Conservation (phyloP, 2,329 filamentous ascomycete species). For the Diplodia corticola region DNA sequence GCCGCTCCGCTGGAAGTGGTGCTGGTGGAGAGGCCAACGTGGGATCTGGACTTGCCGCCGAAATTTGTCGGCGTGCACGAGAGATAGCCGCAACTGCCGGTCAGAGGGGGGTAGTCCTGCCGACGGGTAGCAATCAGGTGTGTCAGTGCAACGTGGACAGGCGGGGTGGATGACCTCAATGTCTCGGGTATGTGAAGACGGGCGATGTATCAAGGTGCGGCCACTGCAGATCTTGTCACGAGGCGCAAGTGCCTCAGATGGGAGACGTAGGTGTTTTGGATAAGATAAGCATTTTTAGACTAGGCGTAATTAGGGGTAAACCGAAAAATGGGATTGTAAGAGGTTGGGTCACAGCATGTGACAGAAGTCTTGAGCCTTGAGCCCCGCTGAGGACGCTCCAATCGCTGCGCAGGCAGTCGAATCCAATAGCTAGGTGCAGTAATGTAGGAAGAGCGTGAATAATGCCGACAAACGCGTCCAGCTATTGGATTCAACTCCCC, state of each 20-base stretch:
- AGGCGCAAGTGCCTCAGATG: constrained; percentile 9
- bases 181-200: constrained; percentile 6
- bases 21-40: constrained; percentile 81
- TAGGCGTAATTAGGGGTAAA: constrained; percentile 3
- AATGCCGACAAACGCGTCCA: too few species aligned
- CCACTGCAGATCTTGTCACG: constrained; percentile 15
- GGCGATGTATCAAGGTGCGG: constrained; percentile 13
- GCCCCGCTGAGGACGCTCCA: too few species aligned
- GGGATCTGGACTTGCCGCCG: constrained; percentile 76
- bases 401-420: too few species aligned
- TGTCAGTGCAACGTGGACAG: not conserved
- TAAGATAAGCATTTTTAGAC: constrained; percentile 22
- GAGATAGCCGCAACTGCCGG: not conserved
- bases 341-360: too few species aligned
- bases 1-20: constrained; percentile 69
- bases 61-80: constrained; percentile 52
- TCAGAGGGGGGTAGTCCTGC: not conserved
- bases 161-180: constrained; percentile 15
- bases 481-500: too few species aligned
- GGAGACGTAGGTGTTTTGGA: constrained; percentile 18
- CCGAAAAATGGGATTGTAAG: not conserved
- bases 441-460: too few species aligned
- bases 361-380: too few species aligned
- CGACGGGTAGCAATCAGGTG: not conserved
- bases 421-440: too few species aligned